phyloP scores from a whole-genome alignment of 495 filamentous ascomycete species.

The Parathielavia appendiculata region DNA sequence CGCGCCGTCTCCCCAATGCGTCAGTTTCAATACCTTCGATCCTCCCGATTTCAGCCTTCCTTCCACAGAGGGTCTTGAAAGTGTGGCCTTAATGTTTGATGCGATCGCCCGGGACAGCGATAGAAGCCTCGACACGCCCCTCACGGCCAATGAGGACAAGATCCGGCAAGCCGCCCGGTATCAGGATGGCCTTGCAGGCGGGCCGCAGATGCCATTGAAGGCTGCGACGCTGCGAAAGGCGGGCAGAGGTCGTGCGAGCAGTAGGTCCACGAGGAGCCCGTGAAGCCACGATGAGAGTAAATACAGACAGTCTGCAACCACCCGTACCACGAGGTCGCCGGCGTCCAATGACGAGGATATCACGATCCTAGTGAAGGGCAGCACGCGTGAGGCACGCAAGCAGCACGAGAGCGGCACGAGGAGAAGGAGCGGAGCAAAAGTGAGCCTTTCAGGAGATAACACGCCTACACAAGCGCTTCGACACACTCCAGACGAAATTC shows the following conservation, averaged over 20 bases:
- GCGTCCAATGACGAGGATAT: conserved; percentile 46
- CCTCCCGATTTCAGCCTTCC: too few relatives aligned
- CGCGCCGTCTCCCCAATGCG: too few relatives aligned
- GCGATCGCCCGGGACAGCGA: too few relatives aligned
- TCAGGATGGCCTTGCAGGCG: conserved; percentile 46
- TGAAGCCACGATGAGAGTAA: conserved; percentile 54
- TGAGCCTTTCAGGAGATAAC: too few relatives aligned
- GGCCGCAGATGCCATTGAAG: conserved; percentile 41
- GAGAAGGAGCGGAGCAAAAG: too few relatives aligned
- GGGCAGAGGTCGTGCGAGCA: conserved; percentile 42
- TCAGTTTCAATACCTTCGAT: too few relatives aligned
- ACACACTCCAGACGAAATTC: not conserved
- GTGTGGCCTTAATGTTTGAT: too few relatives aligned
- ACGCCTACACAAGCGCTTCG: not conserved
- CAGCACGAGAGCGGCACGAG: too few relatives aligned
- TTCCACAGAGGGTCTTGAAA: too few relatives aligned
- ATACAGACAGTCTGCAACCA: conserved; percentile 50
- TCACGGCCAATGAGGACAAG: conserved; percentile 51
- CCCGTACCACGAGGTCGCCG: conserved; percentile 48
- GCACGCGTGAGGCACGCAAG: too few relatives aligned
- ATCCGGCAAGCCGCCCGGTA: conserved; percentile 44
- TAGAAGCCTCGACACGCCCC: too few relatives aligned
- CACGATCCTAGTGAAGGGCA: conserved; percentile 50
- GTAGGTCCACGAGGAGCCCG: conserved; percentile 49
- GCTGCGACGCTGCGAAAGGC: conserved; percentile 46